Base-by-base conservation (phyloP, 176 grass and related monocot species). In the Carex pumila region DNA sequence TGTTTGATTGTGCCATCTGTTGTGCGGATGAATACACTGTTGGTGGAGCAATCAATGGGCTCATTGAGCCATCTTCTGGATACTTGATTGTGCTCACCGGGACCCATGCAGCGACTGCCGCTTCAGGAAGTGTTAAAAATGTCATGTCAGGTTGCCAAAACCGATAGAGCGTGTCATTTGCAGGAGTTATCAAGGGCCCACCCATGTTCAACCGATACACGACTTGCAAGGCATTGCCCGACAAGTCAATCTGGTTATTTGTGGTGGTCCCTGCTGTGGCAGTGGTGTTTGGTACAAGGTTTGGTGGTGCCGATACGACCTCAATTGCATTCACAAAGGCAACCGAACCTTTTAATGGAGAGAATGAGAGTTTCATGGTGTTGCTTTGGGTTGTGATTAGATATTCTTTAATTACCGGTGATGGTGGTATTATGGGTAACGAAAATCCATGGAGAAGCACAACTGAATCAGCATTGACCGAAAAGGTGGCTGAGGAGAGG, bases 251-350 rank as follows among this genome's bases (percentile, higher is more conserved):
- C 50, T 88, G 83, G 63, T 49, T 79, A 65, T 83, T 84, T 39
- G 85, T 79, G 66, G 84, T 17, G 12, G 56, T 62, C 55, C 41
- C 85, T 83, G 89, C 59, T 50, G 87, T 54, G 14, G 86, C 36
- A 32, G 90, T 92, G 50, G 86, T 87, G 61, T 94, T 94, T 34
- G 95, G 85, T 62, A 94, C 88, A 72, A 97, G 89, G 81, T 78
- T 85, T 30, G 84, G 71, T 52, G 95, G 95, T 18, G 86, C 90
- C 7, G 92, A 91, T 14, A 94, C 87, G 30, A 94, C 62, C 79
- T 97, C 95, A 83, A 97, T 90, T 17, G 95, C 92, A 87, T 97
- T 97, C 87, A 97, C 77, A 87, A 97, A 97, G 79, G 95, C 92
- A 12, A 85, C 52, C 12, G 95, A 94, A 9, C 88, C 88, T 39